Percentiles rank a stretch among this genome's conserved stretches.
Conservation (phyloP, 2,329 filamentous ascomycete species). For the Dothistroma pini region DNA sequence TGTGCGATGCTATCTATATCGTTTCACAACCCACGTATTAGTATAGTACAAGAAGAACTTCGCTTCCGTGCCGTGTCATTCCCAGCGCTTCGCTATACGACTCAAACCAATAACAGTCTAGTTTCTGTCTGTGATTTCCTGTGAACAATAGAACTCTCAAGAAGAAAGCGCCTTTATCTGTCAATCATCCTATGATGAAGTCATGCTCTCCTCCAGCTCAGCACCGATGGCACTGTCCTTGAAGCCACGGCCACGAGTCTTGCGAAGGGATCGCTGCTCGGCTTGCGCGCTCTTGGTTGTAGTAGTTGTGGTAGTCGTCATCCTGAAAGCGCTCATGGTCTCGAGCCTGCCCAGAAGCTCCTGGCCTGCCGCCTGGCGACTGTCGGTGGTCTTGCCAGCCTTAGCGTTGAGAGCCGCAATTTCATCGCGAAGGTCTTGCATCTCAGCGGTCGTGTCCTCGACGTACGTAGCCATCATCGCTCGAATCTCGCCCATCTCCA, state of each 20-base stretch:
- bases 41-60: neutral
- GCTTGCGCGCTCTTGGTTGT: neutral
- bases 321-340: slow-evolving; percentile 1
- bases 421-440: slow-evolving; percentile 2
- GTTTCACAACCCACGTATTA: neutral
- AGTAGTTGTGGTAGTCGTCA: neutral
- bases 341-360: neutral
- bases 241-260: neutral
- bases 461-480: slow-evolving; percentile 6
- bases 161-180: too few species aligned
- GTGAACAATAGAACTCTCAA: too few species aligned
- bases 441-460: slow-evolving; percentile 3
- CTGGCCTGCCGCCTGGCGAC: neutral
- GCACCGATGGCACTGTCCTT: neutral
- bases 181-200: neutral
- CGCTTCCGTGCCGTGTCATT: neutral
- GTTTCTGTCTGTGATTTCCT: neutral
- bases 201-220: neutral
- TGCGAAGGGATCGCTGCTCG: neutral
- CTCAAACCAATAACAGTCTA: neutral
- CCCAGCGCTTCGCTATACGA: neutral
- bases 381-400: neutral
- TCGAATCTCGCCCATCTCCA: slow-evolving; percentile 16
- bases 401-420: neutral
- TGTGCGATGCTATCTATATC: neutral